These are phyloP conservation scores for Carpinus viminea DNA, from an alignment of 306 rosid species.

Conservation along the genomic window DNA sequence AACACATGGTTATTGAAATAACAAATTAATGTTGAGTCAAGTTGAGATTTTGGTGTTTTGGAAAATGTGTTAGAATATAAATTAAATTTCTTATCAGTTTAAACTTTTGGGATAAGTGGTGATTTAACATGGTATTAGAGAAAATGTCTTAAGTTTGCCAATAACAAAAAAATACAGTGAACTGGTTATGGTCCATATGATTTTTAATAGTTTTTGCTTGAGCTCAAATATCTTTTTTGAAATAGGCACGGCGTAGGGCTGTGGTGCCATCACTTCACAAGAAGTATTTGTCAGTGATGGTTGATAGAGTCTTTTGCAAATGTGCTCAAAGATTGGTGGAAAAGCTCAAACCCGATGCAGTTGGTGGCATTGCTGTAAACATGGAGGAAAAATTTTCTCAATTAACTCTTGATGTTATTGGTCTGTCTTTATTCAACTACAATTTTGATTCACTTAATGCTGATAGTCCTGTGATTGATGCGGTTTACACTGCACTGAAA, in stretches of 20 bases:
- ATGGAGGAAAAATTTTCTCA: slow-evolving; percentile 93
- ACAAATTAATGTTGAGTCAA: background rate
- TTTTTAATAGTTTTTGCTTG: slow-evolving; percentile 7
- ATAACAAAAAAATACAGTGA: background rate
- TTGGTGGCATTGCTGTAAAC: slow-evolving; percentile 71
- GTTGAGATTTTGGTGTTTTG: background rate
- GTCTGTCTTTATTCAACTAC: slow-evolving; percentile 91
- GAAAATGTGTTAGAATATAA: too few species aligned
- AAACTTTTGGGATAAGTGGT: too few species aligned
- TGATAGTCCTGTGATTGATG: slow-evolving; percentile 88
- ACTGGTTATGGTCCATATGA: background rate
- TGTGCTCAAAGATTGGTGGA: slow-evolving; percentile 91
- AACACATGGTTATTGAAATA: background rate
- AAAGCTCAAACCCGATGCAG: slow-evolving; percentile 68
- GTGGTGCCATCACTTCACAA: slow-evolving; percentile 97
- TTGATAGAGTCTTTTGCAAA: slow-evolving; percentile 82
- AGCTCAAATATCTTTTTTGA: slow-evolving; percentile 31
- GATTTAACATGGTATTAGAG: too few species aligned
- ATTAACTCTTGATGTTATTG: slow-evolving; percentile 89
- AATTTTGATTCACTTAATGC: slow-evolving; percentile 72
- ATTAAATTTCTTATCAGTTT: too few species aligned
- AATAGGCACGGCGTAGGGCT: slow-evolving; percentile 91
- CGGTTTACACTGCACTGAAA: slow-evolving; percentile 92
- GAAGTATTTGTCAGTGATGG: slow-evolving; percentile 83
- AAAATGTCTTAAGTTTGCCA: background rate